Conservation (phyloP, 768 basidiomycete species). For the Amanita fuliginea region DNA sequence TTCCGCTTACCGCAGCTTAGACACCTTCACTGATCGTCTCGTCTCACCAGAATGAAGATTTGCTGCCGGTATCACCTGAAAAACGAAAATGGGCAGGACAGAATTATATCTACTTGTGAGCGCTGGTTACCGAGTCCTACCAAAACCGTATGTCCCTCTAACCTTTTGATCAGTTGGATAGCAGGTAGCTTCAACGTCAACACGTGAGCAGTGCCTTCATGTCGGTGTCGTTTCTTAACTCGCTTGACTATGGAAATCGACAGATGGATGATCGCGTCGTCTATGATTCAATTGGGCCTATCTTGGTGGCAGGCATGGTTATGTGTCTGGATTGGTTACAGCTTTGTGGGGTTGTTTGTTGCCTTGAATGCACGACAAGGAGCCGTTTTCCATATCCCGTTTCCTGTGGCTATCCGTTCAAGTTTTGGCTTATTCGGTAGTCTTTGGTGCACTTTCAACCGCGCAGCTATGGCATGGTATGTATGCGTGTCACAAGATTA, state of each 20-base stretch:
- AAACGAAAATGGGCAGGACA: slow-evolving; percentile 54
- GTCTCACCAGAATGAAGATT: slow-evolving; percentile 44
- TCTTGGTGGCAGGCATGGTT: slow-evolving; percentile 86
- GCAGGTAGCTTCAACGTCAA: slow-evolving; percentile 75
- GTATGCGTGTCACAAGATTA: slow-evolving; percentile 23
- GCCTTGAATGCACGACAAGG: slow-evolving; percentile 71
- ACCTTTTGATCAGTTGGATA: slow-evolving; percentile 46
- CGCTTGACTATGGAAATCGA: background rate
- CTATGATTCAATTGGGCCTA: slow-evolving; percentile 61
- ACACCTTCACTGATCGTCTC: background rate
- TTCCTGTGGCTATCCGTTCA: slow-evolving; percentile 66
- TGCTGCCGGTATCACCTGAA: slow-evolving; percentile 52
- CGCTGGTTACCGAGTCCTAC: background rate
- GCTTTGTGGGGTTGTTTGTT: slow-evolving; percentile 54
- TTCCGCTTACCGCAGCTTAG: background rate
- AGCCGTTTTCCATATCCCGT: slow-evolving; percentile 66
- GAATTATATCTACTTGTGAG: slow-evolving; percentile 63
- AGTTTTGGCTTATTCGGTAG: slow-evolving; percentile 73
- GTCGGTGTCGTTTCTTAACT: background rate
- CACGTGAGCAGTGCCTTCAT: slow-evolving; percentile 34
- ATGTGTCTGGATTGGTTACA: slow-evolving; percentile 61
- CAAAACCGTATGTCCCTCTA: background rate
- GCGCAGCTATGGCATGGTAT: slow-evolving; percentile 63
- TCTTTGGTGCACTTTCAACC: slow-evolving; percentile 71
- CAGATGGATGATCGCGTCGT: slow-evolving; percentile 70